Base-by-base conservation (phyloP, 2,329 filamentous ascomycete species). In the Bipolaris cookei region DNA sequence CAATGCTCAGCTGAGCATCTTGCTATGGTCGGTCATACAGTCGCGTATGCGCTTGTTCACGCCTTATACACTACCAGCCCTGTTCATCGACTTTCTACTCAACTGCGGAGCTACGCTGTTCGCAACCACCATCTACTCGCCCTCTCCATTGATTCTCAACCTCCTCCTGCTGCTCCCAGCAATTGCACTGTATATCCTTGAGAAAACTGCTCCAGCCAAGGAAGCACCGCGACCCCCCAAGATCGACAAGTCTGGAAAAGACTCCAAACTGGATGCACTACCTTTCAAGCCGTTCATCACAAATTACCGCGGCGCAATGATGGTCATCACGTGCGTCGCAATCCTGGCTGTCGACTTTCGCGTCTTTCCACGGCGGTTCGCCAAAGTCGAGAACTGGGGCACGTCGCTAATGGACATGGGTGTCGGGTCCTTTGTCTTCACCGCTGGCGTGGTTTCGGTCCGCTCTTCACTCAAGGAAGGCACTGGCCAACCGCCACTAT, bases 391-490 rank as follows among this genome's bases (percentile, higher is more conserved):
- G 78, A 97, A 91, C n/a, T 99, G 95, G 92, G 95, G 95, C 52
- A 97, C 94, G 1, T 98, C 94, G n/a, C 80, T 99, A 60, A 99
- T 99, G 95, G 95, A 99, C 74, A 83, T 98, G 69, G 95, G 95
- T 46, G 95, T 99, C 45, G 95, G 95, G 25, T 97, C 93, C 11
- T 99, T 99, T 78, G 95, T 99, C 68, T 99, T 97, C 78, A 92
- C 92, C 2, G 90, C 90, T 14, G 95, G 95, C 20, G 81, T 97
- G 32, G 92, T 98, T n/a, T 92, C 91, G 35, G 92, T 93, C 13
- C 85, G 94, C 16, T 87, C 91, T 1, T 83, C 92, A 11, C 80
- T 97, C 44, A 92, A 90, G 73, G 86, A 90, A 67, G 83, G 83
- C 21, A 78, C 81, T 10, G 83, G 83, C 2, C 78, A 78, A 38